Percentiles rank a stretch among this genome's conserved stretches.
phyloP scores from a whole-genome alignment of 164 flowering plant species.

The Buxus sempervirens region DNA sequence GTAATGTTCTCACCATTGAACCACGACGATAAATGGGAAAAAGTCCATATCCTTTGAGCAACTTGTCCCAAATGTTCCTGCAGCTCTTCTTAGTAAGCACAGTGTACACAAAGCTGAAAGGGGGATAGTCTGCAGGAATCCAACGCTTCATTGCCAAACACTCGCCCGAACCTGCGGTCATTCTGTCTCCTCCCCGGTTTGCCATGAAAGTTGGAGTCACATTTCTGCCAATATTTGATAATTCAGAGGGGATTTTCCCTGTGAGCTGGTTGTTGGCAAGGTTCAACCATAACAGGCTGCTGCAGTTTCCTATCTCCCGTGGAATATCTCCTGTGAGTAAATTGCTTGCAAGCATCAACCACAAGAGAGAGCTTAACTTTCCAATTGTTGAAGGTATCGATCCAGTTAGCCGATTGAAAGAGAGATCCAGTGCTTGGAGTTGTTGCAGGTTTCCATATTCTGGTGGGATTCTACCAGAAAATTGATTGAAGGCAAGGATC shows the following conservation, averaged over 20 bases:
- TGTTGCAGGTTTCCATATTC: constrained; percentile 54
- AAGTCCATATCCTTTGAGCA: constrained; percentile 68
- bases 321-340: constrained; percentile 65
- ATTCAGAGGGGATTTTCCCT: constrained; percentile 58
- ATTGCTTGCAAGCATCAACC: constrained; percentile 90
- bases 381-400: constrained; percentile 68
- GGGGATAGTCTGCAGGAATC: constrained; percentile 88
- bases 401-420: constrained; percentile 59
- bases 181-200: constrained; percentile 24
- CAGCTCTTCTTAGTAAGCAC: constrained; percentile 69
- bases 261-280: constrained; percentile 65
- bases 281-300: constrained; percentile 82
- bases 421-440: constrained; percentile 83
- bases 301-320: constrained; percentile 71
- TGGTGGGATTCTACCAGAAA: constrained; percentile 57
- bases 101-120: constrained; percentile 71
- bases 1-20: constrained; percentile 27
- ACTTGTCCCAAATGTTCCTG: constrained; percentile 54
- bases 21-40: constrained; percentile 55
- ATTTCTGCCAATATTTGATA: constrained; percentile 56
- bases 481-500: constrained; percentile 57
- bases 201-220: constrained; percentile 43
- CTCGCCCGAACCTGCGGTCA: constrained; percentile 67
- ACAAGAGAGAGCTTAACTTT: constrained; percentile 61
- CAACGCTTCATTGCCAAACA: constrained; percentile 78